Percentiles rank a stretch among this genome's conserved stretches.
phyloP scores from a whole-genome alignment of 2,329 filamentous ascomycete genomes.

The Canariomyces notabilis region DNA sequence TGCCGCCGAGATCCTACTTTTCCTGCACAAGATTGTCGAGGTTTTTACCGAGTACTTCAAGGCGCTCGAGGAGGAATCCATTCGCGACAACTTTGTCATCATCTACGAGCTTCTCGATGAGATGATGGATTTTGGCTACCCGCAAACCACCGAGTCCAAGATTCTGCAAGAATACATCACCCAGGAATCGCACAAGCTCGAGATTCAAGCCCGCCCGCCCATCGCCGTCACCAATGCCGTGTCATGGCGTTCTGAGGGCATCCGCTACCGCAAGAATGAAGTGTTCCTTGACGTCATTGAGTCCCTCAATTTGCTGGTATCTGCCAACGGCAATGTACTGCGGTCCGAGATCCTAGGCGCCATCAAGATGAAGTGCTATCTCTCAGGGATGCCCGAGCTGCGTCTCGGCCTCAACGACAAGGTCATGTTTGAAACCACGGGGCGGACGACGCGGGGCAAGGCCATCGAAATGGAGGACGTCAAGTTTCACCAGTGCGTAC shows the following conservation, averaged over 20 bases:
- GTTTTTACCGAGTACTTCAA: conserved; percentile 99
- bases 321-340: conserved; percentile 88
- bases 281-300: conserved; percentile 98
- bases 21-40: conserved; percentile 96
- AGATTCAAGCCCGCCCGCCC: conserved; percentile 90
- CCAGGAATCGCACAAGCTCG: conserved; percentile 97
- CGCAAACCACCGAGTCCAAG: conserved; percentile 96
- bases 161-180: conserved; percentile 99
- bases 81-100: conserved; percentile 98
- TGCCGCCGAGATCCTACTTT: conserved; percentile 95
- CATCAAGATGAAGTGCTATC: conserved; percentile 99
- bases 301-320: conserved; percentile 91
- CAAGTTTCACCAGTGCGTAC: conserved; percentile 98
- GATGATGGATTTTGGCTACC: conserved; percentile 99
- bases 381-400: conserved; percentile 96
- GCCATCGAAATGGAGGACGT: conserved; percentile 99
- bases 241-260: conserved; percentile 95
- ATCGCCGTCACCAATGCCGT: conserved; percentile 98
- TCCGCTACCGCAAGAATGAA: conserved; percentile 98
- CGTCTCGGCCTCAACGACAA: conserved; percentile 95
- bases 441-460: conserved; percentile 87
- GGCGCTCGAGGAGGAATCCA: conserved; percentile 95
- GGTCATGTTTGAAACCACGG: conserved; percentile 98
- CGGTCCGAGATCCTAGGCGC: conserved; percentile 94
- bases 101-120: conserved; percentile 98